A percentile compares a stretch with the other conserved stretches of the same genome.
Conservation (phyloP, 805 yeast genomes). For the Starmerella bacillaris region DNA sequence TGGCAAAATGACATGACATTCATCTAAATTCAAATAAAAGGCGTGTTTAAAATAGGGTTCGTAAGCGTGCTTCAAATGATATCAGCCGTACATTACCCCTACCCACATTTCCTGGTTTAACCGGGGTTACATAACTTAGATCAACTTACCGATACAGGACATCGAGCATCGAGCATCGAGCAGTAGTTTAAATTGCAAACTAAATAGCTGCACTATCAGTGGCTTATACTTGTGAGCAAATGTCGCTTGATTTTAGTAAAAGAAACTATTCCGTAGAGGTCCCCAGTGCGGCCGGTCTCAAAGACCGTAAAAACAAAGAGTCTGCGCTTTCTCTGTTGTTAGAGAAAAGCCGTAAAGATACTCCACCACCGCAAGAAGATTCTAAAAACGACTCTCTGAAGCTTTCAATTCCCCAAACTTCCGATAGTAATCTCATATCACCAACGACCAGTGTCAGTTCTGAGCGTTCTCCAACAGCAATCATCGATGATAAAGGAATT, state of each 20-base stretch:
- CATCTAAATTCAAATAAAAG: too few species aligned
- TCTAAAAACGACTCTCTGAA: background rate
- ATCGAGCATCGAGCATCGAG: background rate
- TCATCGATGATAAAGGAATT: background rate
- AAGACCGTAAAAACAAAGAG: conserved; percentile 8
- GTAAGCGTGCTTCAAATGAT: too few species aligned
- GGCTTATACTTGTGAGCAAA: background rate
- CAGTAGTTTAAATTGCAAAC: background rate
- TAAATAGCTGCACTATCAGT: background rate
- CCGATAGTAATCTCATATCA: background rate
- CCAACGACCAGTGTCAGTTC: background rate
- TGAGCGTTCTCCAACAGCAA: conserved; percentile 3
- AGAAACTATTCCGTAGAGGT: conserved; percentile 8
- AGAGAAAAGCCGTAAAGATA: conserved; percentile 9
- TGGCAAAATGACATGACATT: too few species aligned
- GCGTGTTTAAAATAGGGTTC: too few species aligned
- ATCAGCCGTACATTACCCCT: conserved; percentile 2
- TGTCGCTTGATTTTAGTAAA: conserved; percentile 14
- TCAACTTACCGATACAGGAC: background rate
- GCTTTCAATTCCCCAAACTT: background rate
- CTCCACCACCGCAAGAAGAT: background rate
- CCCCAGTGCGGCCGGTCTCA: background rate
- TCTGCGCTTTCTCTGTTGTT: conserved; percentile 16
- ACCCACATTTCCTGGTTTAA: conserved; percentile 1
- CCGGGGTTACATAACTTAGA: conserved; percentile 5